Evolutionary conservation across 805 yeast species (phyloP).

Genomic region (Kodamaea restingae): DNA sequence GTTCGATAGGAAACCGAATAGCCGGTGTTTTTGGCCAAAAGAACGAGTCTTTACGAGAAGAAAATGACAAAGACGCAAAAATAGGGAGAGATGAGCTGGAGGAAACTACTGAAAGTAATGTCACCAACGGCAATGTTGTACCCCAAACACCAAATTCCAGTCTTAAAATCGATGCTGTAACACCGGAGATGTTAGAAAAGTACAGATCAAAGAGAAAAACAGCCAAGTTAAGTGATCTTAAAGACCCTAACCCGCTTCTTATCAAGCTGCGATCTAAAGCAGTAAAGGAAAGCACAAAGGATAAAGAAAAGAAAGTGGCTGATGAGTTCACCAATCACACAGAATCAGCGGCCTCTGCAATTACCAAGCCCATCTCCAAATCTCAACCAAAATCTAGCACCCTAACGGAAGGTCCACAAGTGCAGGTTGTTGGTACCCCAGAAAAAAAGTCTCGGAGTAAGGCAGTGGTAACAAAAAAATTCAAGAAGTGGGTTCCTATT

Average conservation of each 20-base stretch:
- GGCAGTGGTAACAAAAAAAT: background rate
- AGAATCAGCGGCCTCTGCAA: no score
- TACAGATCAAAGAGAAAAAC: background rate
- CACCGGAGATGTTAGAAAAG: conserved; percentile 1
- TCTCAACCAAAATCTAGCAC: no score
- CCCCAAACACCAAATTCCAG: no score
- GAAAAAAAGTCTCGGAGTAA: background rate
- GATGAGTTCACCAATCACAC: background rate
- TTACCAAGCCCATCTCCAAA: no score
- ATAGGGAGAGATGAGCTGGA: no score
- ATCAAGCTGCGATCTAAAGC: background rate
- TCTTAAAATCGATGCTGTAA: background rate
- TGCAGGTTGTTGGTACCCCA: background rate
- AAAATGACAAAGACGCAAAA: no score
- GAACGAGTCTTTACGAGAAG: background rate
- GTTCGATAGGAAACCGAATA: background rate
- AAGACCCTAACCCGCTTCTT: background rate
- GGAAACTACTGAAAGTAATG: no score
- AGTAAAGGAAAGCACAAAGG: background rate
- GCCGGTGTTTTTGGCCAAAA: background rate
- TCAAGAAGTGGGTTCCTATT: conserved; percentile 3
- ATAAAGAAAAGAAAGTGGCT: background rate
- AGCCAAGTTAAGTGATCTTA: conserved; percentile 1
- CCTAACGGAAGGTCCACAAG: no score
- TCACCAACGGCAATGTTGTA: no score